Conservation (phyloP, 1,284 basidiomycete species). For the Sanguinoderma infundibulare region DNA sequence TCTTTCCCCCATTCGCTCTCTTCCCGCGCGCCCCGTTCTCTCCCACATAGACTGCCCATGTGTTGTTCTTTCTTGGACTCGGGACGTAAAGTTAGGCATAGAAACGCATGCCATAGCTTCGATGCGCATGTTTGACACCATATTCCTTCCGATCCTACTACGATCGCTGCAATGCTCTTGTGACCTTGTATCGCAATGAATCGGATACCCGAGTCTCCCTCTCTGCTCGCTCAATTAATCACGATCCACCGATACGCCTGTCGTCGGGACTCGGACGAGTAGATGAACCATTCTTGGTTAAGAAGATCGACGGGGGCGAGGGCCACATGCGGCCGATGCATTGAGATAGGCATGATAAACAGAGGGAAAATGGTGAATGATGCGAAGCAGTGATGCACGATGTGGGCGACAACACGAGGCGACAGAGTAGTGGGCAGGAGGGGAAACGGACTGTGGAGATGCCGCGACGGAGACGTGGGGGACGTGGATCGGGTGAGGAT, state of each 20-base stretch:
- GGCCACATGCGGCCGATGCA: conserved; percentile 7
- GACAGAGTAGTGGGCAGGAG: not conserved
- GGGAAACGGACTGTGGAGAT: not conserved
- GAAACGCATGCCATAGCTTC: no score
- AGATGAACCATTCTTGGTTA: no score
- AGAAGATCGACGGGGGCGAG: no score
- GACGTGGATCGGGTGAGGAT: not conserved
- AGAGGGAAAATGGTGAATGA: conserved; percentile 1
- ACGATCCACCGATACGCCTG: no score
- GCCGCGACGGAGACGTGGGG: not conserved
- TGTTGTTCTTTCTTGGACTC: no score
- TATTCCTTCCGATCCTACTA: no score
- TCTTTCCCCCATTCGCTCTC: no score
- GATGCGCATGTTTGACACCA: no score
- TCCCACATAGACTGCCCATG: no score
- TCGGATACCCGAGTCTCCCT: not conserved
- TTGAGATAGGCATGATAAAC: conserved; percentile 19
- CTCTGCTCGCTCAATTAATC: not conserved
- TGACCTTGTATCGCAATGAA: no score
- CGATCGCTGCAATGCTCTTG: not conserved
- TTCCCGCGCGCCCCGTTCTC: no score
- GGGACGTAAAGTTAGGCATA: not conserved
- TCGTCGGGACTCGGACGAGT: not conserved
- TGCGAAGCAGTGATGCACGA: conserved; percentile 7
- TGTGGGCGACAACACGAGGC: not conserved